Evolutionary conservation across 257 asterid genomes (phyloP), one percentile per base, ranked within the genome.

Genomic region (Primulina tabacum): DNA sequence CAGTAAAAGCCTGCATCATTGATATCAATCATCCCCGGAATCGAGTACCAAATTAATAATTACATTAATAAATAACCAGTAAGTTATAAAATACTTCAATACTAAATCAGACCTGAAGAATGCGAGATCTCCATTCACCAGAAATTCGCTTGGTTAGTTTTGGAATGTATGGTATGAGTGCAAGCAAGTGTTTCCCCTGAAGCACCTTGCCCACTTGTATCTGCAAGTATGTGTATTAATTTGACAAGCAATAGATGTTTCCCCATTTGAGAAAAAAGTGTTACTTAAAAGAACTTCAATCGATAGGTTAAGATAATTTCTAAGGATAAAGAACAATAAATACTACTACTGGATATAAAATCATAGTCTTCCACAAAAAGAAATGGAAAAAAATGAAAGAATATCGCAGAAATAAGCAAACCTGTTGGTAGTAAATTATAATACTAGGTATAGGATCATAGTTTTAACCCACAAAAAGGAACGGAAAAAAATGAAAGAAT

Each of bases 141-240:
- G 92, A 77, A 67, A 86, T 72, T 68, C 65, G 80, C 78, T 75
- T 57, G 38, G 82, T 58, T 67, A 90, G 82, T 73, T 92, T 87
- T 65, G 99, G 94, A 70, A 86, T 78, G 85, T 77, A 86, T 16
- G 91, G 74, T 67, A 93, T 73, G 38, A 93, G 82, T 37, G 91
- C 81, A 79, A 93, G 87, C 80, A 90, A 73, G 71, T 82, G 87
- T 84, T 84, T 89, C 76, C 84, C 95, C 53, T 77, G 83, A 71
- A 73, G 56, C 35, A 63, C 77, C 81, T 81, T 84, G 71, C 85
- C 82, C 5, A 86, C 75, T 67, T 78, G 86, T 73, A 80, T 80
- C 97, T 90, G 95, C 86, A 82, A 64, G 72, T 57, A 62, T 29
- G 67, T 38, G 16, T 12, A 40, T 30, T 2, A 38, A 72, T 58